These are phyloP conservation scores for Diaporthe amygdali DNA, from an alignment of 2,329 filamentous ascomycete species.

Conservation along the genomic window DNA sequence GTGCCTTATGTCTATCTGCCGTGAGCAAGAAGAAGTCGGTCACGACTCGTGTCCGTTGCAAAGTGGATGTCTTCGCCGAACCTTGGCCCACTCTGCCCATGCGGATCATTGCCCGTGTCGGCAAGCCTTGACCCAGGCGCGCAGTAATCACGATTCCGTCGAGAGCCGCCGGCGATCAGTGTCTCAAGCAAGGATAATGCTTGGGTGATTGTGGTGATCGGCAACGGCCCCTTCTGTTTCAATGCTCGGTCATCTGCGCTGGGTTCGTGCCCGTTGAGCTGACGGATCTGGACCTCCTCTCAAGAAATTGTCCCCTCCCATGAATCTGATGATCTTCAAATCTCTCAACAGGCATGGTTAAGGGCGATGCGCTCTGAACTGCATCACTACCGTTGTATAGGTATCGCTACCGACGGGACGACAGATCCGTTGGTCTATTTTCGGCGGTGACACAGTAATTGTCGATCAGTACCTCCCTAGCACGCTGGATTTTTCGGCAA, in stretches of 20 bases:
- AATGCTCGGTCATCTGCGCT: constrained; percentile 17
- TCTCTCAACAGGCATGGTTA: not conserved
- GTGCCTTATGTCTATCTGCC: not conserved
- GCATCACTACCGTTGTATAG: not conserved
- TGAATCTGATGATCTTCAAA: not conserved
- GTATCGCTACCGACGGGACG: not conserved
- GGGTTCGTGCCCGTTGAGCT: not conserved
- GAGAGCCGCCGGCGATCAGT: constrained; percentile 22
- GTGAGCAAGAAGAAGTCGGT: constrained; percentile 3
- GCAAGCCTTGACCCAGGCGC: constrained; percentile 15
- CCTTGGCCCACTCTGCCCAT: constrained; percentile 12
- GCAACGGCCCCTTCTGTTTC: constrained; percentile 15
- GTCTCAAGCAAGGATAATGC: constrained; percentile 9
- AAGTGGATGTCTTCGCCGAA: constrained; percentile 14
- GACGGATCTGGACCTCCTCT: not conserved
- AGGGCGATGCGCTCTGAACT: not conserved
- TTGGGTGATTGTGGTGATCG: constrained; percentile 11
- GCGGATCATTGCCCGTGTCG: constrained; percentile 18
- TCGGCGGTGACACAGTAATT: not conserved
- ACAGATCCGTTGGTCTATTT: not conserved
- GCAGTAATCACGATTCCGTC: constrained; percentile 19
- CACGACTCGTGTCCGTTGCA: constrained; percentile 19
- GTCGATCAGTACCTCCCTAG: not conserved
- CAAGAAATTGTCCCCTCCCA: not conserved
- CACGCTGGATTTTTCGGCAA: constrained; percentile 23